phyloP scores from a whole-genome alignment of 2,329 filamentous ascomycete species.

The Lachnellula arida region DNA sequence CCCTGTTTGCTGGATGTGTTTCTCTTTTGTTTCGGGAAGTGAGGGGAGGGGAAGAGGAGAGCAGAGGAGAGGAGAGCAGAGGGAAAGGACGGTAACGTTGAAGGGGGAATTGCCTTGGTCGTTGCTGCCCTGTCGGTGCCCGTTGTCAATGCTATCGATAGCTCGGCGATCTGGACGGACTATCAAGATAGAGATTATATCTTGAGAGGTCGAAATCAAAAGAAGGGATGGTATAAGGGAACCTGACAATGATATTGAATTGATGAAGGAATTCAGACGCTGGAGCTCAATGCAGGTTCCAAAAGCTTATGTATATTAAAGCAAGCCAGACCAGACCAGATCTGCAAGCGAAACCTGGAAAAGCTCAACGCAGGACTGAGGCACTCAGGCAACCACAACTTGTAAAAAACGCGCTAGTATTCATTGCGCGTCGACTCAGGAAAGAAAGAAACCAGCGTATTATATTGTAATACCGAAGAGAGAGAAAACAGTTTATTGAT shows the following conservation, averaged over 20 bases:
- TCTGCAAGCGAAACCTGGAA: no score
- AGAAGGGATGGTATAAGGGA: neutral
- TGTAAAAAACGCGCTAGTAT: neutral
- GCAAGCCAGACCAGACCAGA: neutral
- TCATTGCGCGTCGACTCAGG: neutral
- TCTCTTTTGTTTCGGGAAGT: slow-evolving; percentile 25
- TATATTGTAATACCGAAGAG: neutral
- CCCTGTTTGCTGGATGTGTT: slow-evolving; percentile 22
- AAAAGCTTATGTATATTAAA: slow-evolving; percentile 1
- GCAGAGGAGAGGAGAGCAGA: neutral
- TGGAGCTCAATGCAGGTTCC: neutral
- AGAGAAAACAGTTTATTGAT: neutral
- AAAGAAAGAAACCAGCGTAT: neutral
- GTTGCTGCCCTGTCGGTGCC: neutral
- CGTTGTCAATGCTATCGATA: neutral
- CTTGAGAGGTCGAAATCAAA: neutral
- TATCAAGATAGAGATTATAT: neutral
- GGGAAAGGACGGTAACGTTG: neutral
- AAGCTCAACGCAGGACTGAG: neutral
- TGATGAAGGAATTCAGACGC: neutral
- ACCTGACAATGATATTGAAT: neutral
- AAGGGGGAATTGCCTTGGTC: neutral
- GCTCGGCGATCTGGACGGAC: neutral
- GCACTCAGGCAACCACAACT: neutral
- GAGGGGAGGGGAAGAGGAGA: slow-evolving; percentile 14